Evolutionary conservation across 495 filamentous ascomycete genomes (phyloP), one percentile per base, ranked within the genome.

Genomic region (Cercophora scortea): DNA sequence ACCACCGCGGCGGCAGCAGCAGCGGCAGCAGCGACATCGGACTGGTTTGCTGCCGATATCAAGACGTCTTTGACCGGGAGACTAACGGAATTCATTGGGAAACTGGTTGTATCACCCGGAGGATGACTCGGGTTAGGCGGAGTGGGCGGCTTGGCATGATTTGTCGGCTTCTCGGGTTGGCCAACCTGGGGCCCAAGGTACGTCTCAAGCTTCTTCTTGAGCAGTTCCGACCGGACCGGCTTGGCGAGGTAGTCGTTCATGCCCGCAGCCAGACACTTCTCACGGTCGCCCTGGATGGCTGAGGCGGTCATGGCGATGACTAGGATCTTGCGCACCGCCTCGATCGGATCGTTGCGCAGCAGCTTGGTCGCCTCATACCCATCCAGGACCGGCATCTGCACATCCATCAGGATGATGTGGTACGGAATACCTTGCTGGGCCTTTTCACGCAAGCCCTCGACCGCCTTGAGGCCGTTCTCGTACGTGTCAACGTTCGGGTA

Each of bases 191-290:
- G 57, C 16, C 63, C 64, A 6, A 71, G 53, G 60, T 89, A 89
- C 15, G 76, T 71, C 54, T 90, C 87, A 47, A 92, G 62, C 73
- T 90, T 87, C 61, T 81, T 79, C 65, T 84, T 88, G 36, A 92
- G 70, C 42, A 90, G 74, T 18, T 82, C 80, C 13, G 79, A 82
- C 47, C 89, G 77, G 1, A 96, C 90, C 8, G 90, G 90, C 64
- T 96, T 96, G 19, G 90, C 89, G 6, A 96, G 81, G 54, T 96
- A 96, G 56, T 95, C 89, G 69, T 95, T 95, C 90, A 96, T 96
- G 32, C 90, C 90, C 0, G 89, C 87, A 25, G 89, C 88, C 13
- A 96, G 73, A 59, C 90, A 96, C 66, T 91, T 94, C 67, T 96
- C 90, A 32, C 89, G 78, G 57, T 96, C 90, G 38, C 90, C 90